These are phyloP conservation scores for Bacterosira constricta DNA, from an alignment of 108 stramenopile genomes.

Conservation along the genomic window DNA sequence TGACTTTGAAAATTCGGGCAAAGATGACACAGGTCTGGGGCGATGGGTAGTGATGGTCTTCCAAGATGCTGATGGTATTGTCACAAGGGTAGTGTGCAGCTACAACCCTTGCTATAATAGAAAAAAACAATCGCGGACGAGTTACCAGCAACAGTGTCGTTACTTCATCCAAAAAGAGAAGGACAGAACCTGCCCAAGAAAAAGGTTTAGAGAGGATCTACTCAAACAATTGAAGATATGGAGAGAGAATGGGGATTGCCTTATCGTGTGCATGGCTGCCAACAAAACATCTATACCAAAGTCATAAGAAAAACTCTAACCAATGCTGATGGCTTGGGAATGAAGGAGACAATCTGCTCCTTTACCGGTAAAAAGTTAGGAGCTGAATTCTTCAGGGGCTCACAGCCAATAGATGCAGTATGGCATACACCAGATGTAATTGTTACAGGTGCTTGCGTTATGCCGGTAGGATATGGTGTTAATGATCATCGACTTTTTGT, in stretches of 20 bases:
- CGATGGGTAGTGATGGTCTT: too few species aligned
- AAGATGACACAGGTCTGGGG: background rate
- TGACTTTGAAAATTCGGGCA: background rate
- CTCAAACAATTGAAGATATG: background rate
- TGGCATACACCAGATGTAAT: constrained; percentile 1
- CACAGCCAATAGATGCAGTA: constrained; percentile 2
- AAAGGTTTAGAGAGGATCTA: constrained; percentile 1
- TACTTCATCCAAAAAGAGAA: background rate
- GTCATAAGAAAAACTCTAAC: background rate
- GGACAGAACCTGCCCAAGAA: background rate
- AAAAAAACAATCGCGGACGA: background rate
- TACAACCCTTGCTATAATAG: background rate
- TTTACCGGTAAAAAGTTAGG: background rate
- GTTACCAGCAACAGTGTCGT: constrained; percentile 3
- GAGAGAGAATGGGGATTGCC: background rate
- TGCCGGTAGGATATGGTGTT: background rate
- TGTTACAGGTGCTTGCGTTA: background rate
- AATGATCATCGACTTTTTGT: too few species aligned
- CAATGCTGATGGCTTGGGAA: background rate
- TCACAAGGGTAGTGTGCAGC: background rate
- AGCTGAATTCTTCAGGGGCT: background rate
- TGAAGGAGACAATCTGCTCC: background rate
- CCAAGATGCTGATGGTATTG: background rate
- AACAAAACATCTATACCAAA: constrained; percentile 3
- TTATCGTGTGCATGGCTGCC: background rate